These are phyloP conservation scores for Peribolospora baueri DNA, from an alignment of 768 basidiomycete species.

Conservation along the genomic window DNA sequence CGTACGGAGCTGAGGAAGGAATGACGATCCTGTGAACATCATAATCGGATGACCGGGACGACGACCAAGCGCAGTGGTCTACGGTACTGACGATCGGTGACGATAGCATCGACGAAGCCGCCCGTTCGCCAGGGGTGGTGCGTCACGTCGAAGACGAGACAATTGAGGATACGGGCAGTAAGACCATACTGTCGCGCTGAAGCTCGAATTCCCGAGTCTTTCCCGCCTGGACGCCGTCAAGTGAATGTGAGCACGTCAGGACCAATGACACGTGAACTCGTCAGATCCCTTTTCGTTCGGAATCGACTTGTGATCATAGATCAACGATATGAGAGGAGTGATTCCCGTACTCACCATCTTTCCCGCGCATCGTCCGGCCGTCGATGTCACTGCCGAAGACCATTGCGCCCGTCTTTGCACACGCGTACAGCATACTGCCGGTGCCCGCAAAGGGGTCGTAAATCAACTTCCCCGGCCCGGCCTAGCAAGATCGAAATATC, in stretches of 20 bases:
- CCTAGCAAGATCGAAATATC: slow-evolving; percentile 24
- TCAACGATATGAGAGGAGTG: not conserved
- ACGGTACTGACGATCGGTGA: slow-evolving; percentile 30
- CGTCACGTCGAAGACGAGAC: slow-evolving; percentile 83
- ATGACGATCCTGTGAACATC: not conserved
- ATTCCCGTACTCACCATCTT: slow-evolving; percentile 27
- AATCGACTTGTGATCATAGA: not conserved
- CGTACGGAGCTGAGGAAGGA: slow-evolving; percentile 30
- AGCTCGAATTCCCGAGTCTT: slow-evolving; percentile 44
- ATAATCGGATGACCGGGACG: not conserved
- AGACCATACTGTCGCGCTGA: slow-evolving; percentile 58
- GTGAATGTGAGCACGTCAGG: not conserved
- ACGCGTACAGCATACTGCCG: slow-evolving; percentile 28
- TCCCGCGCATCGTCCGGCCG: slow-evolving; percentile 88
- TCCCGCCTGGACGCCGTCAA: slow-evolving; percentile 5
- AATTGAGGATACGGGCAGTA: slow-evolving; percentile 45
- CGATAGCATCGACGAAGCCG: slow-evolving; percentile 71
- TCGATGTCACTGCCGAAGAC: slow-evolving; percentile 89
- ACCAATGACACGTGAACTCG: slow-evolving; percentile 13
- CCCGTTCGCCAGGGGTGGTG: slow-evolving; percentile 63
- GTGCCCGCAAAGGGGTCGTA: slow-evolving; percentile 68
- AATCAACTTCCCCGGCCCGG: slow-evolving; percentile 62
- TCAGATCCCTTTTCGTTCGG: not conserved
- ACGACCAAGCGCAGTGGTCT: no score
- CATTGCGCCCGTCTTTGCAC: slow-evolving; percentile 63